Evolutionary conservation across 441 rosid genomes (phyloP).

Genomic region (Pelargonium citronellum): DNA sequence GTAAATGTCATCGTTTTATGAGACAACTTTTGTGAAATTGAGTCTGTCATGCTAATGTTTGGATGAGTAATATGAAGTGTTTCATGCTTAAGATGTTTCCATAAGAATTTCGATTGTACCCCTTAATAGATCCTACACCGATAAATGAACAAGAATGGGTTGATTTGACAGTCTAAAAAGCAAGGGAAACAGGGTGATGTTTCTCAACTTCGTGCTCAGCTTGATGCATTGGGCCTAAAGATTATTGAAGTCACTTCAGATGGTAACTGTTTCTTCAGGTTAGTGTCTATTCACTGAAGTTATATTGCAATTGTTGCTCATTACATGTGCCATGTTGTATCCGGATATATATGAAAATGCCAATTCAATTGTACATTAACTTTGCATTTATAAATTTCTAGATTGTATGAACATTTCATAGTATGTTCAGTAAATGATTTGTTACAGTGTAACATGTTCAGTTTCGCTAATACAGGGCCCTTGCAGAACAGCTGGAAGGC

Average conservation of each 20-base stretch:
- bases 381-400: background rate
- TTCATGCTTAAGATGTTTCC: background rate
- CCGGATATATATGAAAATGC: background rate
- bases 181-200: constrained; percentile 61
- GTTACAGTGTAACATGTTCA: constrained; percentile 26
- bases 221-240: constrained; percentile 61
- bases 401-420: background rate
- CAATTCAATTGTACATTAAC: background rate
- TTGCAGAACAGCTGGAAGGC: constrained; percentile 88
- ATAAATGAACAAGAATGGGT: background rate
- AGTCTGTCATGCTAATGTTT: background rate
- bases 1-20: background rate
- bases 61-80: background rate
- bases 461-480: constrained; percentile 47
- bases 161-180: constrained; percentile 48
- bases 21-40: background rate
- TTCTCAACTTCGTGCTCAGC: constrained; percentile 53
- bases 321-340: background rate
- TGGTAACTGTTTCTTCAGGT: constrained; percentile 97
- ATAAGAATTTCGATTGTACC: background rate
- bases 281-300: constrained; percentile 22
- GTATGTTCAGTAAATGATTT: constrained; percentile 13
- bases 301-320: background rate
- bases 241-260: constrained; percentile 72
- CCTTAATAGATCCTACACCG: constrained; percentile 1